Percentiles rank a stretch among this genome's conserved stretches.
These are phyloP conservation scores for Suhomyces ambrosiae DNA, from an alignment of 1,139 yeast species.

Conservation along the genomic window DNA sequence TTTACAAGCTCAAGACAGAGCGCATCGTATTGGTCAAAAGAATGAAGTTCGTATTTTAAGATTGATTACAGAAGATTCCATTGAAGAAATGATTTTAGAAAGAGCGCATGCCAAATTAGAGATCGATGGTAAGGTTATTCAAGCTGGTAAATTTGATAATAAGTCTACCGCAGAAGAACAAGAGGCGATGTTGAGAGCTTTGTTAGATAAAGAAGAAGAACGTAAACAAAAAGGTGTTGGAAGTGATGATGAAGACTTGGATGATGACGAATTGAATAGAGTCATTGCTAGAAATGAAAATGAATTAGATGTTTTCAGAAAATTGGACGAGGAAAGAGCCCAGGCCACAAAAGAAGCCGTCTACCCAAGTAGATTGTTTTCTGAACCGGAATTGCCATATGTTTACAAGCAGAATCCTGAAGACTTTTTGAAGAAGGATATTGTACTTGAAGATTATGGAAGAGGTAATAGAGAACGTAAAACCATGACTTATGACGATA, in stretches of 20 bases:
- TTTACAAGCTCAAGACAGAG: conserved; percentile 89
- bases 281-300: conserved; percentile 67
- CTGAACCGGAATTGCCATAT: conserved; percentile 66
- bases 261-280: conserved; percentile 73
- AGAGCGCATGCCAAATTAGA: conserved; percentile 82
- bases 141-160: conserved; percentile 85
- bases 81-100: conserved; percentile 80
- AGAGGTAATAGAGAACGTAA: conserved; percentile 70
- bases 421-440: conserved; percentile 48
- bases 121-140: conserved; percentile 86
- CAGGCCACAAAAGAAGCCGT: conserved; percentile 41
- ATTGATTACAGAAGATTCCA: conserved; percentile 78
- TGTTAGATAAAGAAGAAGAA: conserved; percentile 72
- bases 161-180: conserved; percentile 83
- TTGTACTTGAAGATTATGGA: conserved; percentile 49
- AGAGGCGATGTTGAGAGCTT: conserved; percentile 70
- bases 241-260: conserved; percentile 60
- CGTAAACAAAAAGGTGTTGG: conserved; percentile 43
- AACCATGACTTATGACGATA: conserved; percentile 62
- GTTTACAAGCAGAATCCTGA: conserved; percentile 57
- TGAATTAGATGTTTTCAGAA: conserved; percentile 56
- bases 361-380: conserved; percentile 55
- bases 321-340: conserved; percentile 59
- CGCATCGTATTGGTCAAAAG: conserved; percentile 88
- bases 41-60: conserved; percentile 81